These are phyloP conservation scores for Fusarium camptoceras DNA, from an alignment of 2,329 filamentous ascomycete genomes.

Conservation along the genomic window DNA sequence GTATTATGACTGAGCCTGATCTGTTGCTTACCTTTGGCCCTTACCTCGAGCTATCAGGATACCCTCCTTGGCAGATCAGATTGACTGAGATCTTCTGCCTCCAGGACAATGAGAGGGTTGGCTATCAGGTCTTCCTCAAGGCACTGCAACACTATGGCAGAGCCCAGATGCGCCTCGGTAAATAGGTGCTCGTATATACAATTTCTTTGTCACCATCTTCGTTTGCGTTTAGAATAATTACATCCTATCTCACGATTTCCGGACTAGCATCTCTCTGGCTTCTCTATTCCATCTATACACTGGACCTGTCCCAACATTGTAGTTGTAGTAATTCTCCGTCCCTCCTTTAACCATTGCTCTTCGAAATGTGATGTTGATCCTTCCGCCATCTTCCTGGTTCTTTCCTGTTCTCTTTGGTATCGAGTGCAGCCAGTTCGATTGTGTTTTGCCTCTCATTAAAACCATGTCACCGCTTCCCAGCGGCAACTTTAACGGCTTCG, in stretches of 20 bases:
- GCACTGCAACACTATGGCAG: constrained; percentile 86
- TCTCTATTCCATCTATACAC: constrained; percentile 75
- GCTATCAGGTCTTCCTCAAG: constrained; percentile 92
- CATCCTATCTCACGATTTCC: constrained; percentile 48
- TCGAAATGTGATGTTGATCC: constrained; percentile 84
- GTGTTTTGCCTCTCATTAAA: constrained; percentile 80
- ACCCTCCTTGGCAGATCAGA: constrained; percentile 95
- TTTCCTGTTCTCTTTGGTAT: constrained; percentile 79
- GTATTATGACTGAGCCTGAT: constrained; percentile 89
- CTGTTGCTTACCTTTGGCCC: constrained; percentile 89
- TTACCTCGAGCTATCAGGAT: constrained; percentile 85
- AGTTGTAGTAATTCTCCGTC: constrained; percentile 86
- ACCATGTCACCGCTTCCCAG: constrained; percentile 81
- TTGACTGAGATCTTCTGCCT: constrained; percentile 92
- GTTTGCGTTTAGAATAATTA: constrained; percentile 17
- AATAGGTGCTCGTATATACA: constrained; percentile 52
- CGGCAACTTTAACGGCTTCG: constrained; percentile 61
- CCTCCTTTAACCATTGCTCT: constrained; percentile 76
- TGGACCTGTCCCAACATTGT: constrained; percentile 79
- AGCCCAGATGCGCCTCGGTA: constrained; percentile 89
- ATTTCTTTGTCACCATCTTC: constrained; percentile 10
- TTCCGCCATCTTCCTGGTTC: constrained; percentile 70
- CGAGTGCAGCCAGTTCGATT: constrained; percentile 80
- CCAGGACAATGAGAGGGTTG: constrained; percentile 82
- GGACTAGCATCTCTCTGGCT: constrained; percentile 62